phyloP scores from a whole-genome alignment of 495 filamentous ascomycete genomes.

The Daldinia vernicosa region DNA sequence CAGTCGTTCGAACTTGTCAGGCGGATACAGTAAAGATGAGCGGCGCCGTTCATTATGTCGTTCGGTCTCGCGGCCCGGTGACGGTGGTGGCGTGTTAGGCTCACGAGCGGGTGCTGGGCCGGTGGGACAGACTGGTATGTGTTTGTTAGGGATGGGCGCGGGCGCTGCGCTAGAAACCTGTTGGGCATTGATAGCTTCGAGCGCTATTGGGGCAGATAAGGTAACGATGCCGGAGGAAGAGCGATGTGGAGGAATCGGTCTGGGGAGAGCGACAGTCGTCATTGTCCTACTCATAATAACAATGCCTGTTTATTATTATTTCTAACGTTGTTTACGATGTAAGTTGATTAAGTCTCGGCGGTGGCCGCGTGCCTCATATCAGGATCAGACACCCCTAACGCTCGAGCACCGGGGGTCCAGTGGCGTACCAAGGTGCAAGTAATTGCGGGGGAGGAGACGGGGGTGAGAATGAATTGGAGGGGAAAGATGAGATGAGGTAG shows the following conservation, averaged over 20 bases:
- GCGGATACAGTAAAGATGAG: conserved; percentile 72
- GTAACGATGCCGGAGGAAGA: conserved; percentile 58
- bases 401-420: conserved; percentile 3
- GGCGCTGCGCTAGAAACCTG: conserved; percentile 50
- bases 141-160: conserved; percentile 84
- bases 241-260: conserved; percentile 59
- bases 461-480: not conserved
- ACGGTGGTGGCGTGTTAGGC: conserved; percentile 72
- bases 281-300: conserved; percentile 49
- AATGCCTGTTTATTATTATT: conserved; percentile 6
- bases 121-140: conserved; percentile 84
- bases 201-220: conserved; percentile 59
- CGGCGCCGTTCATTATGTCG: conserved; percentile 58
- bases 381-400: conserved; percentile 1
- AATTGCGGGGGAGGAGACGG: conserved; percentile 8
- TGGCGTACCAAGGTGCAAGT: conserved; percentile 5
- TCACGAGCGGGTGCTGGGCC: conserved; percentile 71
- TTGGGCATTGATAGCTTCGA: conserved; percentile 57
- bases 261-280: conserved; percentile 63
- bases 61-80: conserved; percentile 61
- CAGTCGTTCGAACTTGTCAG: conserved; percentile 65
- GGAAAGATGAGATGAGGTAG: not conserved
- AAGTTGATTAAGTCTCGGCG: not conserved
- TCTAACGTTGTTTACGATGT: conserved; percentile 7
- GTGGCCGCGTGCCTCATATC: conserved; percentile 28